Base-by-base conservation (phyloP, 1,284 basidiomycete genomes). In the Puccinia polysora region DNA sequence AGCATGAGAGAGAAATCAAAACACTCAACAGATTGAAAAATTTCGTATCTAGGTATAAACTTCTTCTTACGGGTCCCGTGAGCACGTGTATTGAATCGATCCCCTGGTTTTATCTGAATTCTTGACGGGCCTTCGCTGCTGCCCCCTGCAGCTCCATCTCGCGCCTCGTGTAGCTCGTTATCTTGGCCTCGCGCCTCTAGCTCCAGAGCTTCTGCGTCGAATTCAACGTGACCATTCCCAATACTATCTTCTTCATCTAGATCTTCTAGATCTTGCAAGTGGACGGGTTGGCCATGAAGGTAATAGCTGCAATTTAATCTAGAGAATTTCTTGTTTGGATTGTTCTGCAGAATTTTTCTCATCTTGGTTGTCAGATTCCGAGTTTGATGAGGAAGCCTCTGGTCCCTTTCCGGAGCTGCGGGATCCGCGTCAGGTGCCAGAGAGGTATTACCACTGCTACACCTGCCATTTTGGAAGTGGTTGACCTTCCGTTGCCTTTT, bases 21-120 rank as follows among this genome's bases (percentile, higher is more conserved):
- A 67, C 4, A 60, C 55, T 59, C 56, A 68, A 70, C 67, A 20
- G 40, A 47, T 38, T 70, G 67, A 30, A 70, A 70, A 14, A 70
- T 60, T 59, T 70, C 56, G 50, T 49, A 70, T 40, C 28, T 56
- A 10, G 65, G 65, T 25, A 62, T 47, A 23, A 28, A 45, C 23
- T 45, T 14, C 18, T 47, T 62, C 36, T 62, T 62, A 25, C 30
- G 5, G 20, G 34, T 34, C 2, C 36, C 3, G 12, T 38, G 56
- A 25, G 28, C 36, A 12, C 28, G 15, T 34, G 36, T 40, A n/a
- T 18, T 59, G 7, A 34, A 23, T 25, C 20, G n/a, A 14, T 20
- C 36, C 10, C 20, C 20, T 25, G 34, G 7, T 38, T 14, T 59
- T 5, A 20, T 23, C 4, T 40, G 32, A 6, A 23, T 25, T 23